Conservation (phyloP, 495 filamentous ascomycete species). For the Hamigera avellanea region DNA sequence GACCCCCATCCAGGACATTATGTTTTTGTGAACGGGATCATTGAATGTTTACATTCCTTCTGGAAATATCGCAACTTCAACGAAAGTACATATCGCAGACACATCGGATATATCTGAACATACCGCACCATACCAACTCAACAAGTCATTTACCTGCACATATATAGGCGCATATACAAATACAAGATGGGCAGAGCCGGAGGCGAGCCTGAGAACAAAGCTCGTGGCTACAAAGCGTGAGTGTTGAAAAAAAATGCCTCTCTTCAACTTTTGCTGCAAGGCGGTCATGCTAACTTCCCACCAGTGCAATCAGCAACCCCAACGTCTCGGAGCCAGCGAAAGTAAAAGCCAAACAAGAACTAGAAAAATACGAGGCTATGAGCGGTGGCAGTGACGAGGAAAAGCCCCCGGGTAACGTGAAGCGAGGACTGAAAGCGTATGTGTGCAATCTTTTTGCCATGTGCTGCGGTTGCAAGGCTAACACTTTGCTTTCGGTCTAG, state of each 20-base stretch:
- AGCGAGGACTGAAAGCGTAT: slow-evolving; percentile 3
- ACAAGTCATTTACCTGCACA: too few species aligned
- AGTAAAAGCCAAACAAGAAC: background rate
- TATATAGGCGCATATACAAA: too few species aligned
- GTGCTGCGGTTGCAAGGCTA: background rate
- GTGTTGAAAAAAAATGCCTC: background rate
- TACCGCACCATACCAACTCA: too few species aligned
- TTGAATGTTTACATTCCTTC: too few species aligned
- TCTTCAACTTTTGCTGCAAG: too few species aligned
- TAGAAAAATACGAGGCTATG: background rate
- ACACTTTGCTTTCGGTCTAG: background rate
- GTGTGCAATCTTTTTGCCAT: background rate
- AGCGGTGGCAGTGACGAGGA: background rate
- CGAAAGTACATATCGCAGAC: too few species aligned
- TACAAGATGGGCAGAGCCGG: too few species aligned
- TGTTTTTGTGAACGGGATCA: too few species aligned
- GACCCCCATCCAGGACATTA: too few species aligned
- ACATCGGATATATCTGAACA: too few species aligned
- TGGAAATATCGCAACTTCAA: too few species aligned
- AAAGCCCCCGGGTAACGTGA: background rate
- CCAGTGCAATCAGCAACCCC: background rate
- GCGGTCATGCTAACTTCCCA: too few species aligned
- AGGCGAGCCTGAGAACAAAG: slow-evolving; percentile 7
- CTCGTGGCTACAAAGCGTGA: slow-evolving; percentile 12
- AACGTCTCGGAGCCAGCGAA: background rate